A percentile compares a stretch with the other conserved stretches of the same genome.
These are phyloP conservation scores for Vigna unguiculata DNA, from an alignment of 306 rosid species.

Conservation along the genomic window DNA sequence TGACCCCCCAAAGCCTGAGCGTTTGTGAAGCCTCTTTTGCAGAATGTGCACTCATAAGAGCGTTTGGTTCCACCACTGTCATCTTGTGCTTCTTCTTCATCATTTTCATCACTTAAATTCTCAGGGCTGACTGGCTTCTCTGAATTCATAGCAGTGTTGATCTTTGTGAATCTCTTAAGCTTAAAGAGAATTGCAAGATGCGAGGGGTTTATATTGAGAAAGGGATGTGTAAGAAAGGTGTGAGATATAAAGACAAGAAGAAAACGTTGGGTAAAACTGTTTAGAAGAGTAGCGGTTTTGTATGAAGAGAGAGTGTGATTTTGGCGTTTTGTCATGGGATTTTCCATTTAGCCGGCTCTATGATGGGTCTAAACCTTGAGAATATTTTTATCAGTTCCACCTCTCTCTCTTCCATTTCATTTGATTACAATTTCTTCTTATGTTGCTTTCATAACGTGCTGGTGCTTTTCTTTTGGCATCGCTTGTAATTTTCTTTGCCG, in stretches of 20 bases:
- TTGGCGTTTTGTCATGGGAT: constrained; percentile 61
- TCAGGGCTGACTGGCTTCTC: constrained; percentile 39
- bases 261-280: constrained; percentile 52
- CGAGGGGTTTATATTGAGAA: constrained; percentile 50
- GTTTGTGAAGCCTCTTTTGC: constrained; percentile 92
- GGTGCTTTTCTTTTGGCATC: constrained; percentile 20
- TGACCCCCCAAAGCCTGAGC: constrained; percentile 98
- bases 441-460: constrained; percentile 48
- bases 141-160: constrained; percentile 26
- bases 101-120: constrained; percentile 58
- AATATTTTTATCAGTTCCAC: constrained; percentile 23
- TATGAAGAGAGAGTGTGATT: constrained; percentile 36
- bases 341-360: constrained; percentile 79
- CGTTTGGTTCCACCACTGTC: constrained; percentile 50
- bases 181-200: constrained; percentile 28
- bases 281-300: constrained; percentile 54
- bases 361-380: constrained; percentile 38
- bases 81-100: constrained; percentile 35
- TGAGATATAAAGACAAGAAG: constrained; percentile 55
- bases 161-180: not conserved
- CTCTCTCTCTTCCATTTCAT: constrained; percentile 35
- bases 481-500: constrained; percentile 33
- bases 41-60: constrained; percentile 84
- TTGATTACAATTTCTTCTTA: constrained; percentile 47
- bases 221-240: constrained; percentile 33